Evolutionary conservation across 352 stramenopile genomes (phyloP), one percentile per base, ranked within the genome.

Genomic region (Phytophthora colocasiae): DNA sequence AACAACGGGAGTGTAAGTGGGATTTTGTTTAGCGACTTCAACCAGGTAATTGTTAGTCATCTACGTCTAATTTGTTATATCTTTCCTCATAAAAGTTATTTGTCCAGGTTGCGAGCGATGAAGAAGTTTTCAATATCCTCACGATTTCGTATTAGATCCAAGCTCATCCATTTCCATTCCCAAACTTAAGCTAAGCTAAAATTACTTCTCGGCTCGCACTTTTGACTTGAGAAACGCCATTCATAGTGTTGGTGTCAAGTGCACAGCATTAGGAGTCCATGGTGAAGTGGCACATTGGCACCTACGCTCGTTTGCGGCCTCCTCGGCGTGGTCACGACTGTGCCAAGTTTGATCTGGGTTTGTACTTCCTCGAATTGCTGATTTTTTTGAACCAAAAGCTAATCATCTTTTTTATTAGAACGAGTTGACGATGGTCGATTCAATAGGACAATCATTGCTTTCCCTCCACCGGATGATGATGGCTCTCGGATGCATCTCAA

Each of bases 201-300:
- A 52, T 75, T 63, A 63, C 41, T 1, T 51, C 38, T 51, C 43
- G 14, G 39, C 29, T 15, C 22, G 10, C 14, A 49, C 14, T 36
- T 27, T 58, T 41, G 51, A 31, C 41, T 22, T 67, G 62, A 50
- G 45, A 71, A 75, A 71, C 66, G 54, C 46, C 56, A 66, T 8
- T 17, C 22, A 12, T 34, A 32, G 11, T 27, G 11, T 54, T 49
- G 27, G 1, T 34, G 22, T 14, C 40, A 7, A 50, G 14, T 17
- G 54, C 8, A n/a, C 24, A 6, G 44, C 17, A 32, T 11, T 49
- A 39, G 14, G 36, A 44, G 29, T 15, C 34, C 10, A 90, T 88
- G 80, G 73, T 91, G 49, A 91, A 88, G 69, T 94, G 85, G 81
- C 71, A 82, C 55, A 94, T 92, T 66, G 85, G 77, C 51, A 94